Base-by-base conservation (phyloP, 768 basidiomycete species). In the Auricularia cornea region DNA sequence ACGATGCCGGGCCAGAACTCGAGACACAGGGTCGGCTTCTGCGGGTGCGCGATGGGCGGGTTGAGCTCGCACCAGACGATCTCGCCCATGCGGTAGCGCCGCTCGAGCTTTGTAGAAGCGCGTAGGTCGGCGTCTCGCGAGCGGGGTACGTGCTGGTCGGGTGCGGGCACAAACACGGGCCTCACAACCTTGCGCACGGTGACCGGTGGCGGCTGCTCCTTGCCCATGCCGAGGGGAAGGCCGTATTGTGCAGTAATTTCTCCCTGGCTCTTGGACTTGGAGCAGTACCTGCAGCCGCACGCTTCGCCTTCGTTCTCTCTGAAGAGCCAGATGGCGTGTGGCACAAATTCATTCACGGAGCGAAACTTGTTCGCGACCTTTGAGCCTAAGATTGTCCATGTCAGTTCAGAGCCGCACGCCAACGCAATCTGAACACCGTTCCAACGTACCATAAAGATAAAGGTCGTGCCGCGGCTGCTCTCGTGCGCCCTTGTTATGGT, bases 321-420 rank as follows among this genome's bases (percentile, higher is more conserved):
- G 72, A 86, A 78, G 11, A 94, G 81, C 91, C 91, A 94, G 63
- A 85, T 77, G 2, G 89, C 89, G 68, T 94, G 92, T 3, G 91
- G 90, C 57, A 88, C 82, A 71, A 94, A 92, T 70, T 94, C 92
- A 59, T 88, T 87, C n/a, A 85, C 77, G 14, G 91, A 92, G 51
- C 92, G 88, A 72, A 92, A 94, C 62, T 76, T 81, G 32, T 74
- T 76, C 44, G 79, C 74, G 59, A 74, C 63, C 32, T 67, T 63
- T 2, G 85, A 86, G 74, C 75, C 73, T 79, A 62, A 16, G 8
- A 32, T 57, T 57, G 26, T 29, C 8, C 23, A 23, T 12, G n/a
- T n/a, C n/a, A n/a, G n/a, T n/a, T n/a, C n/a, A n/a, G n/a, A 38
- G 35, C 44, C 11, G 44, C 10, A 18, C 20, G 16, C 51, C 40